Percentiles rank a stretch among this genome's conserved stretches.
These are phyloP conservation scores for Brassica nigra DNA, from an alignment of 345 rosid species.

Conservation along the genomic window DNA sequence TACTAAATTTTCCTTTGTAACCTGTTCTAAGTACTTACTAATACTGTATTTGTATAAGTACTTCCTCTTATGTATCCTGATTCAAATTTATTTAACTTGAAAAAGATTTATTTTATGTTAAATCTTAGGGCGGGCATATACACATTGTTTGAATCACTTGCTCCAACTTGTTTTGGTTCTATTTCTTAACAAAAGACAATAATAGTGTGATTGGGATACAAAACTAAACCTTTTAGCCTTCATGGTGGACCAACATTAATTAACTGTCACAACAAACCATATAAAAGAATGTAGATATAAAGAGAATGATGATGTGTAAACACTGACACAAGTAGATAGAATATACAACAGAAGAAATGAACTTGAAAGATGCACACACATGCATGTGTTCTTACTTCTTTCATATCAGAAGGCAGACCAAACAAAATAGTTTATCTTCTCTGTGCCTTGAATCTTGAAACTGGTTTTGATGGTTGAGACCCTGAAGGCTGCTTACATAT, in stretches of 20 bases:
- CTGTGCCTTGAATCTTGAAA: slow-evolving; percentile 67
- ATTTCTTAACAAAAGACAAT: not conserved
- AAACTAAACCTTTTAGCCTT: no score
- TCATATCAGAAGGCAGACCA: not conserved
- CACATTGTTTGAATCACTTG: slow-evolving; percentile 7
- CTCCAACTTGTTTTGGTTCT: slow-evolving; percentile 18
- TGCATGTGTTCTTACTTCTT: slow-evolving; percentile 18
- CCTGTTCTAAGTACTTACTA: not conserved
- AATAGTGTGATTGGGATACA: no score
- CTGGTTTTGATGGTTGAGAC: slow-evolving; percentile 65
- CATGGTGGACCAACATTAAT: no score
- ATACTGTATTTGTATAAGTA: not conserved
- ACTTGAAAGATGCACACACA: not conserved
- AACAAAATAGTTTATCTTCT: not conserved
- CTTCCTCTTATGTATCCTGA: no score
- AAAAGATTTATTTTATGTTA: no score
- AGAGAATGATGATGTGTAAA: no score
- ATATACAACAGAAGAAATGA: no score
- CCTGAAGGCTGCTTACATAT: slow-evolving; percentile 44
- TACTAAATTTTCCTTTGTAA: slow-evolving; percentile 8
- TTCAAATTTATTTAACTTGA: no score
- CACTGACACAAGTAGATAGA: no score
- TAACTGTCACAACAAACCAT: no score
- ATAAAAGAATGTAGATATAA: no score
- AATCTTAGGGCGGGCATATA: no score